Conservation (phyloP, 2,329 filamentous ascomycete genomes). For the Xylariaceae sp. region DNA sequence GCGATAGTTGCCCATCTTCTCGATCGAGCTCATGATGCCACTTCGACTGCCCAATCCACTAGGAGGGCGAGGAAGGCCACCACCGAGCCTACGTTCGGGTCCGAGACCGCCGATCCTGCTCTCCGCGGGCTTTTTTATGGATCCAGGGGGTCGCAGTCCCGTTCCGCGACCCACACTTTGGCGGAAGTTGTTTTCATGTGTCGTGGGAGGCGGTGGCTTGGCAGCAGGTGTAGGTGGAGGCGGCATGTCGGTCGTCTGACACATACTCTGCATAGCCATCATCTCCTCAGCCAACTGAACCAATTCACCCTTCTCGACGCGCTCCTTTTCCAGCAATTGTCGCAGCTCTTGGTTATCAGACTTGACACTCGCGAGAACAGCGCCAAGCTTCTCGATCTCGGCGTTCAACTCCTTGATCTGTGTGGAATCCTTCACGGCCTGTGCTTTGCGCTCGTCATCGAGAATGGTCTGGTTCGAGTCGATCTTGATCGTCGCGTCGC, state of each 20-base stretch:
- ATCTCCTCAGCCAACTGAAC: slow-evolving; percentile 79
- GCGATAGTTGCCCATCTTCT: slow-evolving; percentile 71
- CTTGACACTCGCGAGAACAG: slow-evolving; percentile 65
- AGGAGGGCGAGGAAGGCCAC: slow-evolving; percentile 46
- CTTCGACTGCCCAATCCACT: slow-evolving; percentile 50
- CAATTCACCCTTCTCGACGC: slow-evolving; percentile 78
- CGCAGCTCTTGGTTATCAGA: slow-evolving; percentile 63
- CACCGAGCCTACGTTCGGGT: slow-evolving; percentile 43
- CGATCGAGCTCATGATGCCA: slow-evolving; percentile 78
- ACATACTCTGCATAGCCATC: slow-evolving; percentile 60
- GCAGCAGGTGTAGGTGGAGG: slow-evolving; percentile 14
- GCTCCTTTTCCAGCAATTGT: slow-evolving; percentile 63
- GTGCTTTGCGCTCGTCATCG: slow-evolving; percentile 42
- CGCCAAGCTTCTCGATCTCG: slow-evolving; percentile 67
- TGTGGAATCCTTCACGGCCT: slow-evolving; percentile 60
- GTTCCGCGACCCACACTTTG: slow-evolving; percentile 52
- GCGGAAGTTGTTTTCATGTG: slow-evolving; percentile 39
- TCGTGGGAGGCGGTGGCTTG: slow-evolving; percentile 9
- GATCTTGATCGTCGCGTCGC: slow-evolving; percentile 59
- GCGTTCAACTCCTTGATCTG: slow-evolving; percentile 66
- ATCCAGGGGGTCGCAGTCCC: slow-evolving; percentile 57
- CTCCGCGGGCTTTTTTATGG: slow-evolving; percentile 38
- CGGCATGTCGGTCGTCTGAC: slow-evolving; percentile 26
- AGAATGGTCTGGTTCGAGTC: slow-evolving; percentile 42
- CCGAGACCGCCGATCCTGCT: slow-evolving; percentile 44